A percentile compares a stretch with the other conserved stretches of the same genome.
These are phyloP conservation scores for Epichloe brachyelytri DNA, from an alignment of 2,329 filamentous ascomycete genomes.

Conservation along the genomic window DNA sequence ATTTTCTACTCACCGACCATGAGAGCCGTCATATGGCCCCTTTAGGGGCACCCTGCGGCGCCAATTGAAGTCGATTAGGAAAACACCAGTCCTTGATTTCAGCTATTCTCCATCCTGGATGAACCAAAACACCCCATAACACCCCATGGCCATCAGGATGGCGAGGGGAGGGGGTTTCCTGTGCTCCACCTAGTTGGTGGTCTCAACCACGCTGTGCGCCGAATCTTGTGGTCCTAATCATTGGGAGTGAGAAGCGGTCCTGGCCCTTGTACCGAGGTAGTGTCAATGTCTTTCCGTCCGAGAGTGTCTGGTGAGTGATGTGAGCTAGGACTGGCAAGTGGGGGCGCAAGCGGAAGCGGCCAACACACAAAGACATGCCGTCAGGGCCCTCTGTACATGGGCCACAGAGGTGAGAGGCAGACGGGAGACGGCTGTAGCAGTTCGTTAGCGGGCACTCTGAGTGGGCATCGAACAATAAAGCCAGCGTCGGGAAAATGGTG, in stretches of 20 bases:
- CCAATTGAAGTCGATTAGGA: background rate
- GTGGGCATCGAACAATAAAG: conserved; percentile 4
- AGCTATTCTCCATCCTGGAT: conserved; percentile 5
- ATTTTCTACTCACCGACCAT: conserved; percentile 5
- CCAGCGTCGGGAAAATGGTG: conserved; percentile 1
- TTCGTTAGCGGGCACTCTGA: background rate
- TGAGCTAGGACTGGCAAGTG: background rate
- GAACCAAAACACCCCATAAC: conserved; percentile 3
- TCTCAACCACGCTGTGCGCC: background rate
- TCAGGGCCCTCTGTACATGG: conserved; percentile 2
- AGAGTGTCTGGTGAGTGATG: too few species aligned
- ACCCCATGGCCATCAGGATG: conserved; percentile 1
- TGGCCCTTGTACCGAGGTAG: background rate
- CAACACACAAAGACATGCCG: conserved; percentile 4
- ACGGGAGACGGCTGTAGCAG: background rate
- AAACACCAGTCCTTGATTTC: conserved; percentile 3
- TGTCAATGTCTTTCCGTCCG: background rate
- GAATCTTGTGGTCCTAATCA: background rate
- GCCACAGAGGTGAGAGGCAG: background rate
- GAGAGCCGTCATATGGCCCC: conserved; percentile 1
- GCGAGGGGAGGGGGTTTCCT: background rate
- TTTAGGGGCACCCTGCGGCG: background rate
- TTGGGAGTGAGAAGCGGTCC: background rate
- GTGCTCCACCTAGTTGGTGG: background rate
- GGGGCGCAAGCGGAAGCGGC: background rate